Percentiles rank a stretch among this genome's conserved stretches.
These are phyloP conservation scores for Fusarium sp. DNA, from an alignment of 2,329 filamentous ascomycete species.

Conservation along the genomic window DNA sequence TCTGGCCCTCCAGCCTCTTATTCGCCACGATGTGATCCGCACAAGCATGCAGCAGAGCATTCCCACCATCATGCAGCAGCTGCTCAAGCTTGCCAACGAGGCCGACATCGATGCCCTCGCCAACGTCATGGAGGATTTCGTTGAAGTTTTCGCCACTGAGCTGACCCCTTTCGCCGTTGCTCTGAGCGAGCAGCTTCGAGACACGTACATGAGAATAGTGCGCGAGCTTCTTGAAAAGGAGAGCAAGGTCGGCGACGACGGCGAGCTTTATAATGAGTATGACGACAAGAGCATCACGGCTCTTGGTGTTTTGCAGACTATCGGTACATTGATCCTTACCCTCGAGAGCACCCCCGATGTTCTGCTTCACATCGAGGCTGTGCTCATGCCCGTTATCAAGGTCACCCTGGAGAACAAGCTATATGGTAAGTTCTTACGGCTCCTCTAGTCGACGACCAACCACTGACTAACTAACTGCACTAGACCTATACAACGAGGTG, in stretches of 20 bases:
- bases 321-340: conserved; percentile 95
- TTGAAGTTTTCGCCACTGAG: conserved; percentile 97
- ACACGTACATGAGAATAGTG: conserved; percentile 95
- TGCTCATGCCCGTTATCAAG: conserved; percentile 96
- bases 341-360: conserved; percentile 97
- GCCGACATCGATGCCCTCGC: conserved; percentile 96
- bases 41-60: conserved; percentile 98
- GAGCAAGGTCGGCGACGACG: conserved; percentile 76
- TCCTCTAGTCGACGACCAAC: not conserved
- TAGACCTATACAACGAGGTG: conserved; percentile 94
- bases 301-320: conserved; percentile 94
- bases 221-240: conserved; percentile 91
- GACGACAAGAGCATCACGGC: conserved; percentile 99
- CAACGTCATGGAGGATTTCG: conserved; percentile 99
- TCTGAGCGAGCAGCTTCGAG: conserved; percentile 91
- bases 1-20: conserved; percentile 91
- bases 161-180: conserved; percentile 97
- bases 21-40: conserved; percentile 92
- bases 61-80: conserved; percentile 98
- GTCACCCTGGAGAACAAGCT: conserved; percentile 98
- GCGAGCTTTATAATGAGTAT: conserved; percentile 87
- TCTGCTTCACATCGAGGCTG: conserved; percentile 90
- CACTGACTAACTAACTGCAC: conserved; percentile 35
- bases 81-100: conserved; percentile 96
- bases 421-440: conserved; percentile 69